Conservation (phyloP, 2,329 filamentous ascomycete species). For the Colletotrichum godetiae region DNA sequence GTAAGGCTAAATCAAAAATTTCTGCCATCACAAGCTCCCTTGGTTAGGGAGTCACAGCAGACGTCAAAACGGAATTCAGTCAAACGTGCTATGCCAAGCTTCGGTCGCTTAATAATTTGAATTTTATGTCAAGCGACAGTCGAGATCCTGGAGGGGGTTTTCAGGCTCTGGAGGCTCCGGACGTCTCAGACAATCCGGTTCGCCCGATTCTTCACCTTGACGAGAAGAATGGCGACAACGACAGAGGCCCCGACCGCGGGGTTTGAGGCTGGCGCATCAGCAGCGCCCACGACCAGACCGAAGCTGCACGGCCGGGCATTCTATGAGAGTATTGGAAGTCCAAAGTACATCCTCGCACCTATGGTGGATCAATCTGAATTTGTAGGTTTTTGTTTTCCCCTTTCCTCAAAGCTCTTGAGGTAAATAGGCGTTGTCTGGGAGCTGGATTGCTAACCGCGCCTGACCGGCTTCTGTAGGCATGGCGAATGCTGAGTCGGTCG, state of each 20-base stretch:
- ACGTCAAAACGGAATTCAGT: background rate
- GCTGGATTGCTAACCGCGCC: background rate
- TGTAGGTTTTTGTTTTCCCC: constrained; percentile 63
- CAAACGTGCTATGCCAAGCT: background rate
- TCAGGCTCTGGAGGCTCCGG: constrained; percentile 27
- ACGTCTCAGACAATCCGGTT: constrained; percentile 29
- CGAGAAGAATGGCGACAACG: constrained; percentile 44
- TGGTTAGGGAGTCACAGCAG: background rate
- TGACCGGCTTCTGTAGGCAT: constrained; percentile 70
- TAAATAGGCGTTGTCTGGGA: background rate
- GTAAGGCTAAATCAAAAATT: constrained; percentile 23
- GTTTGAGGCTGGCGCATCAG: constrained; percentile 10
- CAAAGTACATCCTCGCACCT: constrained; percentile 89
- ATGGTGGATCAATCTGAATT: constrained; percentile 99
- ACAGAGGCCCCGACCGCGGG: constrained; percentile 39
- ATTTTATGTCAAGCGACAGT: too few species aligned
- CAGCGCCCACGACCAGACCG: constrained; percentile 17
- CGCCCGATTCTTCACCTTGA: constrained; percentile 24
- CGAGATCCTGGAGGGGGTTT: constrained; percentile 32
- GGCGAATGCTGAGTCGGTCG: constrained; percentile 95
- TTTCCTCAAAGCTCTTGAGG: background rate
- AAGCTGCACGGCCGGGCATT: constrained; percentile 90
- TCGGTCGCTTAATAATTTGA: background rate
- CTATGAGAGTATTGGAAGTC: constrained; percentile 93
- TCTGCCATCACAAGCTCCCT: background rate